These are phyloP conservation scores for Colletotrichum spaethianum DNA, from an alignment of 2,329 filamentous ascomycete genomes.

Conservation along the genomic window DNA sequence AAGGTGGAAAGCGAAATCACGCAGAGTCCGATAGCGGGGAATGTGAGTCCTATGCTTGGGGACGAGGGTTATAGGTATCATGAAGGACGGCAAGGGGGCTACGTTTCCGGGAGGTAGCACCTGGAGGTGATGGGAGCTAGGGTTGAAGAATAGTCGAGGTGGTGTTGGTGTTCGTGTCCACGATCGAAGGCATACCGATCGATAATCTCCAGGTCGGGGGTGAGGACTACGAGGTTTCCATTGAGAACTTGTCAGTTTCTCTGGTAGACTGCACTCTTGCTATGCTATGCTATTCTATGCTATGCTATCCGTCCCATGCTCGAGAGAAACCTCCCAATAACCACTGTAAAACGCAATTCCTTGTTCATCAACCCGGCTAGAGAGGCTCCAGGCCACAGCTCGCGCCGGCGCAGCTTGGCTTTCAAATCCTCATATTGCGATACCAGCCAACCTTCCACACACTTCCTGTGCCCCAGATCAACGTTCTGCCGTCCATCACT, in stretches of 20 bases:
- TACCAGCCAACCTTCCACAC: not conserved
- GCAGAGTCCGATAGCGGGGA: conserved; percentile 5
- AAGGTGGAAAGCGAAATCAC: conserved; percentile 28
- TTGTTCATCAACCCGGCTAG: not conserved
- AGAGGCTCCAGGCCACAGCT: not conserved
- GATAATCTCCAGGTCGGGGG: too few species aligned
- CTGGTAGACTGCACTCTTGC: not conserved
- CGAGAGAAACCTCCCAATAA: not conserved
- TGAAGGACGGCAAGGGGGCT: not conserved
- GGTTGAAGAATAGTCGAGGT: not conserved
- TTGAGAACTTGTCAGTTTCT: not conserved
- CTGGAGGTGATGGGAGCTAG: not conserved
- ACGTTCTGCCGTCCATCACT: not conserved
- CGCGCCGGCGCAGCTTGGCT: not conserved
- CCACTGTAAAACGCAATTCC: not conserved
- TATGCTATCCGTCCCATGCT: not conserved
- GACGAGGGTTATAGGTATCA: not conserved
- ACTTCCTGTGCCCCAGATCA: not conserved
- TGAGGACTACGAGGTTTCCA: not conserved
- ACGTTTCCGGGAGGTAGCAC: not conserved
- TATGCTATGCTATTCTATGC: not conserved
- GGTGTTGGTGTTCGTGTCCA: not conserved
- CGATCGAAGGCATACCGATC: not conserved
- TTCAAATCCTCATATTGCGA: not conserved
- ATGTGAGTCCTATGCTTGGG: conserved; percentile 8